Evolutionary conservation across 164 flowering plant species (phyloP), one percentile per base, ranked within the genome.

Genomic region (Chimonanthus praecox): DNA sequence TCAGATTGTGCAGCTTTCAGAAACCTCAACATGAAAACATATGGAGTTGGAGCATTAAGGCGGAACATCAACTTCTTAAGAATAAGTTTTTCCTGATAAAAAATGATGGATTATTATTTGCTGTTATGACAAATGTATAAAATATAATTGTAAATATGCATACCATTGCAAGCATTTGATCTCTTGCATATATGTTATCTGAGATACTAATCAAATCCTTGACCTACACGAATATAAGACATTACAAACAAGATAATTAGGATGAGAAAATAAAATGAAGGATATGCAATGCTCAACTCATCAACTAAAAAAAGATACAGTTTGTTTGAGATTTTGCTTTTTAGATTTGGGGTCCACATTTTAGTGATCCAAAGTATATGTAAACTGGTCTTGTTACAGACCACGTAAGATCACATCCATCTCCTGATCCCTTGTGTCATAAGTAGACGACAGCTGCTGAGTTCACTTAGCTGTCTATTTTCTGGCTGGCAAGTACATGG

Each of bases 1-100:
- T 89, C 88, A 6, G 91, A 80, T 69, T 89, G 92, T 76, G 97
- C 88, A 84, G 98, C 97, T 84, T 89, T 92, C 65, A 94, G 87
- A 83, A 94, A 92, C 72, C 97, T 82, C 62, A 89, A 72, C 98
- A 94, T 89, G 82, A 94, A 94, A 58, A 94, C 97, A 79, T 94
- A 92, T 1, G 85, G 85, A 69, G 98, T 94, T 46, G 97, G 92
- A 10, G 73, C 58, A 80, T 92, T 94, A 6, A 94, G 81, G 67
- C 98, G 90, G 65, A 90, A 94, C 79, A 83, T 87, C 84, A 94
- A 76, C 78, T 83, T 84, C 76, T 81, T 88, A 54, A 92, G 88
- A 54, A 94, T 83, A 60, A 77, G 81, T 79, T 82, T 87, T 80
- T 94, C 98, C 98, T 94, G 97, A 61, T 78, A 80, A 72, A 43